Percentiles rank a stretch among this genome's conserved stretches.
phyloP scores from a whole-genome alignment of 306 rosid genomes.

The Fragaria nilgerrensis region DNA sequence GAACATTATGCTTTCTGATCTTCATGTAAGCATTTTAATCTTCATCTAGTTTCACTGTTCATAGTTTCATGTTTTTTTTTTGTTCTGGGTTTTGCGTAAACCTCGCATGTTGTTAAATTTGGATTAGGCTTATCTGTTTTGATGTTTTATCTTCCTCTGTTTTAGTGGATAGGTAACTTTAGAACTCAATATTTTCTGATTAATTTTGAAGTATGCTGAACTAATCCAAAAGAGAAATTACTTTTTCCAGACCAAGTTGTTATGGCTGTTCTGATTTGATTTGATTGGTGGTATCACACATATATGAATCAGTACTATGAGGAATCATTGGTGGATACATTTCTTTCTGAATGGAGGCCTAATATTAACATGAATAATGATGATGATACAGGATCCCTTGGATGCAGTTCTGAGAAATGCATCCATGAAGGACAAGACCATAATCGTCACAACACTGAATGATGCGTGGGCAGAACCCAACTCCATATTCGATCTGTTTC shows the following conservation, averaged over 20 bases:
- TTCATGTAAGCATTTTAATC: neutral
- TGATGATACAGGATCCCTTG: constrained; percentile 7
- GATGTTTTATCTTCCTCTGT: neutral
- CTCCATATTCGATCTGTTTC: constrained; percentile 72
- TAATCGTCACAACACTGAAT: constrained; percentile 69
- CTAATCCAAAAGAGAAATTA: neutral
- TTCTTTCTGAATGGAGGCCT: neutral
- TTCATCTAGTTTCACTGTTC: neutral
- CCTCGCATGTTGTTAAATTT: neutral
- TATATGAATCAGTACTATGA: neutral
- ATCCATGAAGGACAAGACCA: constrained; percentile 56
- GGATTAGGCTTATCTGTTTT: neutral
- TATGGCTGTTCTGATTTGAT: neutral
- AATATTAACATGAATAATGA: neutral
- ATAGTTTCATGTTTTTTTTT: neutral
- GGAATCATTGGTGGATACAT: neutral
- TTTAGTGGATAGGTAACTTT: neutral
- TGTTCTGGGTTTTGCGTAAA: neutral
- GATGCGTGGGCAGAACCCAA: constrained; percentile 87
- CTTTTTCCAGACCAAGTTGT: neutral
- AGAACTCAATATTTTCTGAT: neutral
- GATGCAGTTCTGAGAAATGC: constrained; percentile 45
- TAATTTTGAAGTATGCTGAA: neutral
- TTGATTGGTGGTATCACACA: neutral
- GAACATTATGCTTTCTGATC: neutral